A percentile compares a stretch with the other conserved stretches of the same genome.
Conservation (phyloP, 257 asterid genomes). For the Nicotiana paniculata region DNA sequence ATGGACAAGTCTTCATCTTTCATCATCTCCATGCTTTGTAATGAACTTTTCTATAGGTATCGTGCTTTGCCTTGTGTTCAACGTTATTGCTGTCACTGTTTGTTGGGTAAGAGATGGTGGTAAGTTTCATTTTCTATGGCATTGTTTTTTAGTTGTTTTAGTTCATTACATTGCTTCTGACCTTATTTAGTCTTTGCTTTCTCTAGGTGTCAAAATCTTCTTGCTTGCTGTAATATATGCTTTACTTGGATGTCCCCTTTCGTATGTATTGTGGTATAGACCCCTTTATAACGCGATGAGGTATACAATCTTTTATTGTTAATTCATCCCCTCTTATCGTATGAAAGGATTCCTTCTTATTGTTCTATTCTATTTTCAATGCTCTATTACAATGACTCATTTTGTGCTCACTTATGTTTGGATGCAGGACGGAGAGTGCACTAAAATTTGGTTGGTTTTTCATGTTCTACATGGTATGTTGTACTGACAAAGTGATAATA, state of each 20-base stretch:
- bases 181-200: slow-evolving; percentile 18
- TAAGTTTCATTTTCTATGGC: slow-evolving; percentile 25
- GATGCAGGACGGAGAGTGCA: slow-evolving; percentile 92
- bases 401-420: not conserved
- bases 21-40: too few species aligned
- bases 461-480: slow-evolving; percentile 71
- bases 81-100: slow-evolving; percentile 68
- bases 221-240: slow-evolving; percentile 86
- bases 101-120: slow-evolving; percentile 96
- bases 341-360: too few species aligned
- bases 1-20: not conserved
- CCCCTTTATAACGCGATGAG: slow-evolving; percentile 96
- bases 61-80: slow-evolving; percentile 83
- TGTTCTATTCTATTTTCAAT: too few species aligned
- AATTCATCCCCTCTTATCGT: too few species aligned
- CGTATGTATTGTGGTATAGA: slow-evolving; percentile 91
- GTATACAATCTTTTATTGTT: slow-evolving; percentile 24
- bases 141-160: not conserved
- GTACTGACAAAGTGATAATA: not conserved
- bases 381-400: not conserved
- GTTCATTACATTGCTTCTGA: slow-evolving; percentile 12
- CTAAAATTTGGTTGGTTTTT: slow-evolving; percentile 92
- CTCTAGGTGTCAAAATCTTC: slow-evolving; percentile 80
- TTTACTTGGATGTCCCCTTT: slow-evolving; percentile 73
- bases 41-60: slow-evolving; percentile 42